A percentile compares a stretch with the other conserved stretches of the same genome.
Conservation (phyloP, 441 rosid species). For the Populus hybrid region DNA sequence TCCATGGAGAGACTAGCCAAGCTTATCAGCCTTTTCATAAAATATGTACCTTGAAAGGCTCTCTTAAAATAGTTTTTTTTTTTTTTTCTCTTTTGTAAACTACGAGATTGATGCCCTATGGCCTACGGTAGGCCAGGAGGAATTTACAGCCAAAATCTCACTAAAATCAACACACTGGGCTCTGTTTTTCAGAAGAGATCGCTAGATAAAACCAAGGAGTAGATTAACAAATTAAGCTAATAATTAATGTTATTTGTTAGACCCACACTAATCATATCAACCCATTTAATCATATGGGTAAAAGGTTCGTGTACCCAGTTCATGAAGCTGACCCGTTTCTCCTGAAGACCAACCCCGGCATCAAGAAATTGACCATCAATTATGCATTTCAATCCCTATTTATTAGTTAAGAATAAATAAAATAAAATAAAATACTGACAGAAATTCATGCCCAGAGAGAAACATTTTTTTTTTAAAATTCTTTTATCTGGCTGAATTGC, state of each 20-base stretch:
- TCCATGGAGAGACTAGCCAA: background rate
- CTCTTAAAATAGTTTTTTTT: too few species aligned
- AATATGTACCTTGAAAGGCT: background rate
- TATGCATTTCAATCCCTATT: background rate
- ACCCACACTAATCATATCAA: background rate
- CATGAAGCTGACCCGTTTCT: background rate
- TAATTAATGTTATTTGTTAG: background rate
- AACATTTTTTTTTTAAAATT: background rate
- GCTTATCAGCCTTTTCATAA: background rate
- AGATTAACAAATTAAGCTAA: background rate
- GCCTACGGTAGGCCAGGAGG: background rate
- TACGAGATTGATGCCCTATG: background rate
- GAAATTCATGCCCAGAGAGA: background rate
- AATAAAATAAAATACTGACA: background rate
- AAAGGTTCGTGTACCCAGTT: background rate
- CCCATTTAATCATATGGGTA: background rate
- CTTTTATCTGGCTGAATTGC: conserved; percentile 5
- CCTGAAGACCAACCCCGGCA: background rate
- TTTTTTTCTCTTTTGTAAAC: background rate
- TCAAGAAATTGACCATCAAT: background rate
- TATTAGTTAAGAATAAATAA: too few species aligned
- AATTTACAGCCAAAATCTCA: background rate
- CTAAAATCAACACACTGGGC: background rate
- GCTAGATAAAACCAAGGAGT: background rate
- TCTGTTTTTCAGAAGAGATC: background rate